Percentiles rank a stretch among this genome's conserved stretches.
Evolutionary conservation across 106 monocot genomes (phyloP).

Genomic region (Triglochin maritima): DNA sequence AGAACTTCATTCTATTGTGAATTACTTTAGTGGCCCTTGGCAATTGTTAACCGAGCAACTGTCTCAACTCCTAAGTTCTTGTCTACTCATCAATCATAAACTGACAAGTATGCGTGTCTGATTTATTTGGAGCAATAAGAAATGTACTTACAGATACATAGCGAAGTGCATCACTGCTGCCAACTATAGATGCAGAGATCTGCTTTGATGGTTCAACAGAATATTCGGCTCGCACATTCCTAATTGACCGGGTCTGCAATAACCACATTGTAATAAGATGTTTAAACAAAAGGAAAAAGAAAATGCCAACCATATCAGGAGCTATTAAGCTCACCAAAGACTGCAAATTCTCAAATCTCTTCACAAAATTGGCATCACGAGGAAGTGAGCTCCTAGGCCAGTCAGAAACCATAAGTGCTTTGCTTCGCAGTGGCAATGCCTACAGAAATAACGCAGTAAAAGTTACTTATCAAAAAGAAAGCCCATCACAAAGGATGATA

Average conservation of each 20-base stretch:
- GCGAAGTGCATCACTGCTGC: slow-evolving; percentile 54
- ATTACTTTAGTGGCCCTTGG: too few relatives aligned
- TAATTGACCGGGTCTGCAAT: slow-evolving; percentile 55
- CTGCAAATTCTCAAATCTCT: slow-evolving; percentile 94
- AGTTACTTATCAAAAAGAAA: not conserved
- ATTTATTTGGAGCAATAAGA: too few relatives aligned
- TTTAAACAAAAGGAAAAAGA: not conserved
- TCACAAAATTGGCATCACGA: slow-evolving; percentile 51
- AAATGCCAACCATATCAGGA: not conserved
- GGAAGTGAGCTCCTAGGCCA: slow-evolving; percentile 80
- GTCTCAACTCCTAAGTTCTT: too few relatives aligned
- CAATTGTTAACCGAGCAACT: too few relatives aligned
- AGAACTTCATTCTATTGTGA: too few relatives aligned
- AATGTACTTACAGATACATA: slow-evolving; percentile 68
- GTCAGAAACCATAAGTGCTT: slow-evolving; percentile 64
- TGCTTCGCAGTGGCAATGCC: slow-evolving; percentile 65
- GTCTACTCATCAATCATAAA: too few relatives aligned
- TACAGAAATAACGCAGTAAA: slow-evolving; percentile 14
- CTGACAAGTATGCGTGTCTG: too few relatives aligned
- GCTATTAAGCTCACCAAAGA: slow-evolving; percentile 41
- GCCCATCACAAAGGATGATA: not conserved
- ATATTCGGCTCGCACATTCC: slow-evolving; percentile 90
- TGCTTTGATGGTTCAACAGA: slow-evolving; percentile 96
- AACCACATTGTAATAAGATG: not conserved
- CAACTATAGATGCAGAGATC: slow-evolving; percentile 88